These are phyloP conservation scores for Primulina huaijiensis DNA, from an alignment of 257 asterid genomes.

Conservation along the genomic window DNA sequence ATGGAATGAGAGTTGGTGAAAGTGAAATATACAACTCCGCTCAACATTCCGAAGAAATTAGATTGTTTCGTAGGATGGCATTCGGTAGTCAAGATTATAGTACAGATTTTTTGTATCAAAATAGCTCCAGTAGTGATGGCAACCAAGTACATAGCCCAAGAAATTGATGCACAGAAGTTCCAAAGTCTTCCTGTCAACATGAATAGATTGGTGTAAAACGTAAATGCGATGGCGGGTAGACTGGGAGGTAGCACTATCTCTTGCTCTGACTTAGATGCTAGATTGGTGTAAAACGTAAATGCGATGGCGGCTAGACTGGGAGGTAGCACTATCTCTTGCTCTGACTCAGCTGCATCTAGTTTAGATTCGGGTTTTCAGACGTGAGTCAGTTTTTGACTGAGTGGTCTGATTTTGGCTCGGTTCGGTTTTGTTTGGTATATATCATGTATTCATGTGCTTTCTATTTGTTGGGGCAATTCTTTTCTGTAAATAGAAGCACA, in stretches of 20 bases:
- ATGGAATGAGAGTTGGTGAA: slow-evolving; percentile 90
- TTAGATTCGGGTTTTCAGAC: slow-evolving; percentile 12
- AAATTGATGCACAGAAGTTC: slow-evolving; percentile 23
- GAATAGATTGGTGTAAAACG: slow-evolving; percentile 27
- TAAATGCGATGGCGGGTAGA: slow-evolving; percentile 24
- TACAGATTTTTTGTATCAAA: slow-evolving; percentile 63
- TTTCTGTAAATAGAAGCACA: slow-evolving; percentile 41
- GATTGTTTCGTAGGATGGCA: slow-evolving; percentile 81
- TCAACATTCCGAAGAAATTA: slow-evolving; percentile 79
- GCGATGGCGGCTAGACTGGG: slow-evolving; percentile 24
- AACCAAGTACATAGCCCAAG: slow-evolving; percentile 26
- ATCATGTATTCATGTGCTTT: slow-evolving; percentile 14
- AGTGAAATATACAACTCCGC: slow-evolving; percentile 71
- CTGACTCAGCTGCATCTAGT: slow-evolving; percentile 14
- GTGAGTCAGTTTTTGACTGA: slow-evolving; percentile 29
- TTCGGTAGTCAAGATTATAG: slow-evolving; percentile 72
- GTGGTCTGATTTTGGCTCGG: slow-evolving; percentile 26
- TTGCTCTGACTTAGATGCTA: slow-evolving; percentile 5
- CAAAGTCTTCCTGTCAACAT: slow-evolving; percentile 7
- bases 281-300: slow-evolving; percentile 28
- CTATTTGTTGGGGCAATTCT: slow-evolving; percentile 36
- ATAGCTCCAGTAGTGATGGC: slow-evolving; percentile 38
- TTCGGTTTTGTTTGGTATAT: slow-evolving; percentile 24
- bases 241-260: slow-evolving; percentile 27
- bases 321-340: slow-evolving; percentile 26